Evolutionary conservation across 2,329 filamentous ascomycete species (phyloP), one percentile per base, ranked within the genome.

Genomic region (Penicillium sp.): DNA sequence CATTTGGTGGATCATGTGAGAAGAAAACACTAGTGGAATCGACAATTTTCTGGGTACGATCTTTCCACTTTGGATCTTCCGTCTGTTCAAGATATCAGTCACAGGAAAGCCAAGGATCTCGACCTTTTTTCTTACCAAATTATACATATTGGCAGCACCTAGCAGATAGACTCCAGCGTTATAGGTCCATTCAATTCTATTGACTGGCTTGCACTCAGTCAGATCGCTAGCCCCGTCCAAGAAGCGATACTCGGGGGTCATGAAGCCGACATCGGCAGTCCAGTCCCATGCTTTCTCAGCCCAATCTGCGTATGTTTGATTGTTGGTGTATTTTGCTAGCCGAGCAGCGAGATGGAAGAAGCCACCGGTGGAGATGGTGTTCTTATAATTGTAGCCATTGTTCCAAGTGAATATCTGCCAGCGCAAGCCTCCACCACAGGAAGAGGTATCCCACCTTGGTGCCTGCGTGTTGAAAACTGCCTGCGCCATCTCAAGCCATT

Each of bases 391-490:
- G 22, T 68, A 71, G 0, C 69, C 69, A 27, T 67, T 68, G 31
- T 71, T 71, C 59, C 65, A 71, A 0, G 66, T 67, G 39, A 69
- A 71, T 13, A 71, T 71, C 50, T 71, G 69, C 69, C 69, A 71
- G 5, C 65, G 61, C 60, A 96, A 73, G 9, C 91, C 91, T 46
- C 91, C 91, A 44, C 75, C 78, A 71, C 91, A 96, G 1, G 78
- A 79, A 0, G 74, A 65, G 2, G 73, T 75, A 62, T 94, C 86
- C 88, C 89, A 93, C 21, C 90, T 83, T 18, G 74, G 73, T 2
- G 83, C 84, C 66, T 91, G 90, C 47, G 88, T 86, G 75, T 93
- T 91, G 72, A 93, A 95, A 2, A 90, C 88, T 10, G 87, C 88
- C 70, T 92, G 88, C 0, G 83, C 87, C 49, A 94, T 80, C 6